Conservation (phyloP, 805 yeast genomes). For the Blastobotrys peoriensis region DNA sequence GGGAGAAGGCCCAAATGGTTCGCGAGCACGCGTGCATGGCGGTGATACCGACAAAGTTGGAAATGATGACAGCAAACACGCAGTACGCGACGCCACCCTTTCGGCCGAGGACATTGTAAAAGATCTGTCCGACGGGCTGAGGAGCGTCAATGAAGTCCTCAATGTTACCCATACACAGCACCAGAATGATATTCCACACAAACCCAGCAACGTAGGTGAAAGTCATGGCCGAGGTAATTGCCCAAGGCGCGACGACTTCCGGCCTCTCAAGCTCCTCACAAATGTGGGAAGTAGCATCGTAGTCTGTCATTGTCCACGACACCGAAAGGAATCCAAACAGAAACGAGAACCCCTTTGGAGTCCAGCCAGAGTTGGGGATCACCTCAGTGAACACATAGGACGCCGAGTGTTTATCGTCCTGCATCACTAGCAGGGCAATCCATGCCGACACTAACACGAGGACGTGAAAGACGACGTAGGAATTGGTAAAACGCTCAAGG, state of each 20-base stretch:
- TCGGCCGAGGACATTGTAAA: slow-evolving; percentile 44
- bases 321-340: slow-evolving; percentile 74
- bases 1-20: slow-evolving; percentile 71
- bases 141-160: slow-evolving; percentile 68
- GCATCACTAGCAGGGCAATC: slow-evolving; percentile 18
- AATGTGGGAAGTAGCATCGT: slow-evolving; percentile 74
- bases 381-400: slow-evolving; percentile 29
- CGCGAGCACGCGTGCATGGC: slow-evolving; percentile 77
- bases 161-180: slow-evolving; percentile 66
- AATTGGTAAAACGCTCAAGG: slow-evolving; percentile 18
- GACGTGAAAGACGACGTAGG: slow-evolving; percentile 19
- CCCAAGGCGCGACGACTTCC: slow-evolving; percentile 67
- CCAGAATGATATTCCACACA: slow-evolving; percentile 63
- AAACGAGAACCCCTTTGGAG: slow-evolving; percentile 67
- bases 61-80: slow-evolving; percentile 62
- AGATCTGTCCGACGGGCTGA: slow-evolving; percentile 66
- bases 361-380: slow-evolving; percentile 39
- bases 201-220: slow-evolving; percentile 65
- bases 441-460: slow-evolving; percentile 17
- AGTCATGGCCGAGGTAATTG: slow-evolving; percentile 58
- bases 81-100: slow-evolving; percentile 20
- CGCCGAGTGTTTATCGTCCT: slow-evolving; percentile 19
- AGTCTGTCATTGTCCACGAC: slow-evolving; percentile 74
- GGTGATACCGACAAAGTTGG: slow-evolving; percentile 62
- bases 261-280: slow-evolving; percentile 78